Percentiles rank a stretch among this genome's conserved stretches.
These are phyloP conservation scores for Linnemannia hyalina DNA, from an alignment of 192 early-diverging fungal genomes.

Conservation along the genomic window DNA sequence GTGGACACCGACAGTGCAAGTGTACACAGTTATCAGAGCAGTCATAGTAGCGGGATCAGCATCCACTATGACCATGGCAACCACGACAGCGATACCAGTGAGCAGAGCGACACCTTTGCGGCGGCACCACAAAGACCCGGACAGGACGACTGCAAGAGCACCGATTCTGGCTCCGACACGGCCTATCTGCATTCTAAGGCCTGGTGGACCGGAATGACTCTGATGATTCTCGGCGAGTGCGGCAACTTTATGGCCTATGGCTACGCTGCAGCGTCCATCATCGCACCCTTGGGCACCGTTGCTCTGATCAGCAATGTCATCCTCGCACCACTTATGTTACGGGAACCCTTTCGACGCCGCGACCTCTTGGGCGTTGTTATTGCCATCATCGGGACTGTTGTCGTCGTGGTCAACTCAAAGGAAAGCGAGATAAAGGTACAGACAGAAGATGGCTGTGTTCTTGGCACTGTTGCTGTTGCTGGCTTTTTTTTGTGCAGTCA, in stretches of 20 bases:
- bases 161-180: conserved; percentile 38
- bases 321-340: conserved; percentile 76
- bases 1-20: conserved; percentile 6
- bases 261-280: conserved; percentile 79
- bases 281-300: conserved; percentile 82
- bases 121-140: conserved; percentile 7
- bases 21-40: conserved; percentile 10
- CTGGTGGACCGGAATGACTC: conserved; percentile 79
- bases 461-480: background rate
- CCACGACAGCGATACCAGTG: conserved; percentile 43
- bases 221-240: conserved; percentile 68
- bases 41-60: conserved; percentile 1
- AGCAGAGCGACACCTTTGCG: conserved; percentile 40
- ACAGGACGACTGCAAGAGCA: conserved; percentile 27
- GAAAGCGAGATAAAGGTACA: conserved; percentile 66
- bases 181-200: conserved; percentile 65
- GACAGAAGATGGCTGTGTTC: conserved; percentile 2
- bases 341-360: conserved; percentile 69
- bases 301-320: conserved; percentile 79
- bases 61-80: background rate
- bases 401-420: conserved; percentile 74
- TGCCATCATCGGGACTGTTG: conserved; percentile 72
- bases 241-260: conserved; percentile 76
- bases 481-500: background rate
- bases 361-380: conserved; percentile 73